Conservation (phyloP, 371 early-diverging fungal genomes). For the Mortierella sp. region DNA sequence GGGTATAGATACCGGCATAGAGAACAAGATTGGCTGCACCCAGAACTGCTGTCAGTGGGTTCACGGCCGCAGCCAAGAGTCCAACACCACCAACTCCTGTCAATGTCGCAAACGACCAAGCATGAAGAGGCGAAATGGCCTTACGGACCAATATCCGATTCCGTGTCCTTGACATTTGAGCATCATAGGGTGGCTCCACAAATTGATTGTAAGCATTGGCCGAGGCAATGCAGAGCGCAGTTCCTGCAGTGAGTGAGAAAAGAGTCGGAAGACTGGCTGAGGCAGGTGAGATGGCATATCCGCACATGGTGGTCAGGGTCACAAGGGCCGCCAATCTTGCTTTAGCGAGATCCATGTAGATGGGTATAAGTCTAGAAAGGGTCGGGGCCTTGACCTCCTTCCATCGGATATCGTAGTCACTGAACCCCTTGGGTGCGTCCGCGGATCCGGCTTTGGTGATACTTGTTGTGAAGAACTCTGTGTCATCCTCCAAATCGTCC, state of each 20-base stretch:
- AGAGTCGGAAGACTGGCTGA: conserved; percentile 75
- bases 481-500: conserved; percentile 21
- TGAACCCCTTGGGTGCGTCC: conserved; percentile 26
- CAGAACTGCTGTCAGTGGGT: conserved; percentile 84
- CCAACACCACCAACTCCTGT: conserved; percentile 80
- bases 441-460: conserved; percentile 13
- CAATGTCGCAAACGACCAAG: conserved; percentile 78
- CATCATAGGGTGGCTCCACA: conserved; percentile 96
- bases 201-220: conserved; percentile 98
- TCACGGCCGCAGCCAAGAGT: conserved; percentile 79
- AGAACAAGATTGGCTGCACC: conserved; percentile 89
- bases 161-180: conserved; percentile 95
- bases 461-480: conserved; percentile 27
- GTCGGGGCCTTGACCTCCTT: conserved; percentile 55
- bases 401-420: conserved; percentile 49
- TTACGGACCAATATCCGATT: conserved; percentile 89
- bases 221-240: conserved; percentile 88
- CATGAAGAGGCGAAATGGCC: conserved; percentile 86
- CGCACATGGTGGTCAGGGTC: conserved; percentile 93
- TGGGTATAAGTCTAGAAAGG: conserved; percentile 55
- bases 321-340: conserved; percentile 90
- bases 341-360: conserved; percentile 78
- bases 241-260: conserved; percentile 88
- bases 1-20: conserved; percentile 93
- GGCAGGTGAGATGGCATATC: conserved; percentile 93